Base-by-base conservation (phyloP, 169 alveolate genomes). In the Cryptosporidium sp. region DNA sequence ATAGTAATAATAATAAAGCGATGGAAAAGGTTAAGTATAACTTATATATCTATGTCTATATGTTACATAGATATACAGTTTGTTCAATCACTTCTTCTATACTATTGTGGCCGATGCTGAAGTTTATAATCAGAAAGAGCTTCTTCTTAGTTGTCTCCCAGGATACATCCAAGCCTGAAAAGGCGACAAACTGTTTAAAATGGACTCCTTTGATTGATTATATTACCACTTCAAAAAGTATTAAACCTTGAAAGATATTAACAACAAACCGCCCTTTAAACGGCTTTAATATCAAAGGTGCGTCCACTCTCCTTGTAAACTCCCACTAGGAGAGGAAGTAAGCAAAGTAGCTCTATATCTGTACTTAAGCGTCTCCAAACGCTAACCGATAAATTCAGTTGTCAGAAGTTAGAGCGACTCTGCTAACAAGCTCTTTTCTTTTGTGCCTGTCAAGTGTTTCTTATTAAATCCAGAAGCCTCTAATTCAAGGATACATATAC, bases 361-460 rank as follows among this genome's bases (percentile, higher is more conserved):
- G 71, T 37, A 65, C 52, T 33, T 37, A 35, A 29, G 51, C 71
- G 71, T 29, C 31, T 65, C 52, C 71, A 65, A 65, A 65, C 71
- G 71, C 71, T 16, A 65, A 29, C 48, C 29, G 51, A 33, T 65
- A 0, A 65, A 31, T 18, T 29, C 71, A 31, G 71, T 16, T 21
- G 31, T 33, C 43, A 65, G 50, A 65, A n/a, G 16, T 33, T 29
- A 65, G 50, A 65, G 52, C 71, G 29, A 55, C 71, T 37, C 31
- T 26, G 31, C 71, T 14, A 65, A 65, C 52, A 31, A 65, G 71
- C 71, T 65, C 71, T 65, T n/a, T 31, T 65, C 71, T 65, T n/a
- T 31, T 65, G 43, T 29, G 50, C 43, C 71, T 37, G 43, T 9
- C 29, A 31, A 35, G 51, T 65, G 50, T 7, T 65, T 37, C 6